Evolutionary conservation across 257 asterid species (phyloP), one percentile per base, ranked within the genome.

Genomic region (Cynanchum wilfordii): DNA sequence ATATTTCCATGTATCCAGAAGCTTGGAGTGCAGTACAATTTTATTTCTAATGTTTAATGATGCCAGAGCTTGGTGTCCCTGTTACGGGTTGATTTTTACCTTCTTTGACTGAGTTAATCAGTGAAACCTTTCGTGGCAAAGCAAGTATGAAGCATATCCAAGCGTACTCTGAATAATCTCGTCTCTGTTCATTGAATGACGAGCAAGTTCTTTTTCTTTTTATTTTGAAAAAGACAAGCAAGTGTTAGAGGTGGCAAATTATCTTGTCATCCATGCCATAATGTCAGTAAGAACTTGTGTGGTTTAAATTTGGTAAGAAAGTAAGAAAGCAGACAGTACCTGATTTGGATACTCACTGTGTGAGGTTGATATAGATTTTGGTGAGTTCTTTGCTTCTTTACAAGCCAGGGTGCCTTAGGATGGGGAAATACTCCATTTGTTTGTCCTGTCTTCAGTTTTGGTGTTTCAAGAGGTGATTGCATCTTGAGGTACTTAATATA

Each of bases 201-300:
- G 81, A 84, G 11, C 47, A 42, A 42, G 47, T 40, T 40, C 10
- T 40, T 40, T 38, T 38, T 4, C 0, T 38, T 6, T 38, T 38
- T 38, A 0, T 38, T 38, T 38, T 38, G 5, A 0, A 42, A 42
- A 42, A 42, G 47, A 42, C 47, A 42, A 71, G 81, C 79, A 70
- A 77, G 80, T 77, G 82, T 70, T 74, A 85, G 87, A 85, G 94
- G 84, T 77, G 82, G 81, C 81, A 75, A 72, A 82, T 77, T 73
- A 70, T 76, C 73, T 77, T 75, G 70, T 71, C 73, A 73, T 82
- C n/a, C 5, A 60, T 16, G 66, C 42, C 10, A 27, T 60, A 33
- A 63, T 63, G 11, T 24, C 16, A 36, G 70, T 29, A 17, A 69
- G 74, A 80, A 79, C 81, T 88, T 90, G 87, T 86, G 84, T 90